A percentile compares a stretch with the other conserved stretches of the same genome.
Conservation (phyloP, 306 rosid genomes). For the Carpinus viminea region DNA sequence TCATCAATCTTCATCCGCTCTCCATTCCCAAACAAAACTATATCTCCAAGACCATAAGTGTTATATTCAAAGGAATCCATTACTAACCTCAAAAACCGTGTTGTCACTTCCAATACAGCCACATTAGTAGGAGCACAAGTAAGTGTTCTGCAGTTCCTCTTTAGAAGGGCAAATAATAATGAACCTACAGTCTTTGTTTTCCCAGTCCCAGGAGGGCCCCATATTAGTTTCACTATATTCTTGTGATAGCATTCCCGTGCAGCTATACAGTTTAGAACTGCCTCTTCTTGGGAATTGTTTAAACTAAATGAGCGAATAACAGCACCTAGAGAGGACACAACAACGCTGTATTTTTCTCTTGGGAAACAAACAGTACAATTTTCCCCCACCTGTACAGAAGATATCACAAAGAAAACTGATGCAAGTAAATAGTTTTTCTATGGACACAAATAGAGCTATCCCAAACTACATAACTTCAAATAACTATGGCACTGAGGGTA, state of each 20-base stretch:
- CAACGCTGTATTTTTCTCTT: constrained; percentile 26
- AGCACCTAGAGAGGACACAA: constrained; percentile 40
- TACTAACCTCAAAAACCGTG: constrained; percentile 39
- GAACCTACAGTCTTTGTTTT: constrained; percentile 45
- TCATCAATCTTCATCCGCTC: constrained; percentile 30
- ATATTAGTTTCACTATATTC: constrained; percentile 37
- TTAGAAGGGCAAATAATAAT: constrained; percentile 34
- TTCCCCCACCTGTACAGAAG: constrained; percentile 35
- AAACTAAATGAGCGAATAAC: constrained; percentile 37
- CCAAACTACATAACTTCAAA: too few species aligned
- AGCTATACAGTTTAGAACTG: constrained; percentile 40
- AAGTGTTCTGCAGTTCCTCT: constrained; percentile 41
- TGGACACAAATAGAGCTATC: too few species aligned
- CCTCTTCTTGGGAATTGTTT: constrained; percentile 41
- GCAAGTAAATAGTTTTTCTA: constrained; percentile 11
- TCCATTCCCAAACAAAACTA: constrained; percentile 38
- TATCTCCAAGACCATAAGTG: constrained; percentile 48
- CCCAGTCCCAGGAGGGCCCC: constrained; percentile 55
- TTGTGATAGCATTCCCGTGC: constrained; percentile 38
- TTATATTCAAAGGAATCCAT: constrained; percentile 31
- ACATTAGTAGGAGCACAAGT: constrained; percentile 51
- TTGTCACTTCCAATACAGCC: constrained; percentile 36
- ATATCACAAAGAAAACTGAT: constrained; percentile 14
- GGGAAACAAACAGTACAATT: constrained; percentile 39
- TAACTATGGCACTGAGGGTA: too few species aligned